These are phyloP conservation scores for Trametes pubescens DNA, from an alignment of 1,284 basidiomycete genomes.

Conservation along the genomic window DNA sequence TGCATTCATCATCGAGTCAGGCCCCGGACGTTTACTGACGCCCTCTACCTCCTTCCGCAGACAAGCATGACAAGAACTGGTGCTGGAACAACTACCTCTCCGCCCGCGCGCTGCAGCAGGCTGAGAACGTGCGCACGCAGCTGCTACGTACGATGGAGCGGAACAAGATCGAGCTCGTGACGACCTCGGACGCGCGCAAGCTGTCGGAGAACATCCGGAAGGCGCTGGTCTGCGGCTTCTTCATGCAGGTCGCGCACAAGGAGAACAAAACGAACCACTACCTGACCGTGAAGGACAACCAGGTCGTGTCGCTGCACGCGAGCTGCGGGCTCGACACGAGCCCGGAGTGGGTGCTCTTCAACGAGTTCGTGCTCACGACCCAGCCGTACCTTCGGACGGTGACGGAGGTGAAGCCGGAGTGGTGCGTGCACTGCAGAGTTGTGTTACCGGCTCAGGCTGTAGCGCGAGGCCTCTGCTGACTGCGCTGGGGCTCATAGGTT, in stretches of 20 bases:
- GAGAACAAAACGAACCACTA: constrained; percentile 92
- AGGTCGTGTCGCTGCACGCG: constrained; percentile 94
- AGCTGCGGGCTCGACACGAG: constrained; percentile 92
- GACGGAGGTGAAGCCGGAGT: constrained; percentile 89
- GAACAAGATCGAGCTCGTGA: constrained; percentile 83
- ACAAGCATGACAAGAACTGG: constrained; percentile 86
- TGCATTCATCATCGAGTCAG: constrained; percentile 11
- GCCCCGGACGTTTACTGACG: constrained; percentile 1
- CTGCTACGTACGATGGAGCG: constrained; percentile 94
- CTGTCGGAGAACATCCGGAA: constrained; percentile 85
- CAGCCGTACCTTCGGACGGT: constrained; percentile 91
- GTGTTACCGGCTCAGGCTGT: too few species aligned
- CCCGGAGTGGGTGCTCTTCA: constrained; percentile 98
- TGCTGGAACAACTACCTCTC: constrained; percentile 95
- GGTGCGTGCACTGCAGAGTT: constrained; percentile 67
- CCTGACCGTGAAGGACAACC: constrained; percentile 91
- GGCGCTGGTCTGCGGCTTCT: constrained; percentile 93
- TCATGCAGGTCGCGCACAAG: constrained; percentile 98
- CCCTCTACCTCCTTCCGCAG: constrained; percentile 53
- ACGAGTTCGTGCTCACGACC: constrained; percentile 97
- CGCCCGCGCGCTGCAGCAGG: constrained; percentile 85
- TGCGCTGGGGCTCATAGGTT: constrained; percentile 59
- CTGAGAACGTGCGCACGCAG: constrained; percentile 95
- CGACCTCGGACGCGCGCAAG: constrained; percentile 80
- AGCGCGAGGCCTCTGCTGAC: too few species aligned